phyloP scores from a whole-genome alignment of 352 stramenopile species.

The Blastocystis sp. region DNA sequence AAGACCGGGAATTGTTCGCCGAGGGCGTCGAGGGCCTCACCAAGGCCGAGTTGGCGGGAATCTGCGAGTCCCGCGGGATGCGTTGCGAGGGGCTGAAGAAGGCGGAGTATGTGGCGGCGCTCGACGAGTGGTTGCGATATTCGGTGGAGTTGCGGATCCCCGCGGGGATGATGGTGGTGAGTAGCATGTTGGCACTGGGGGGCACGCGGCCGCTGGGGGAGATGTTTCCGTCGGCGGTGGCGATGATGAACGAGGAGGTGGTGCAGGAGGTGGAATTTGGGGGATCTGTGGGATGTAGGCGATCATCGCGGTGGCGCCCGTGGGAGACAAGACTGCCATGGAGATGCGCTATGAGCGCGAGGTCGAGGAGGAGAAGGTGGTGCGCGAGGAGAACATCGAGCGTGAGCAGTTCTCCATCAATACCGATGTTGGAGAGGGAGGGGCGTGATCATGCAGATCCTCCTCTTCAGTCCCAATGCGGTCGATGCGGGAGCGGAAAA shows the following conservation, averaged over 20 bases:
- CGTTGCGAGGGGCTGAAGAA: conserved; percentile 18
- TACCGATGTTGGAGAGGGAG: background rate
- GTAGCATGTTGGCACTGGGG: conserved; percentile 7
- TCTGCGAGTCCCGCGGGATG: conserved; percentile 34
- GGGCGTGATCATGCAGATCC: background rate
- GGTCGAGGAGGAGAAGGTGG: conserved; percentile 36
- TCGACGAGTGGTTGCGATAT: conserved; percentile 49
- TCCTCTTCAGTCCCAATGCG: conserved; percentile 18
- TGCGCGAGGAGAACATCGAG: conserved; percentile 45
- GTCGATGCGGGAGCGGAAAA: background rate
- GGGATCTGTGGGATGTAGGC: background rate
- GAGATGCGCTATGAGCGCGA: conserved; percentile 47
- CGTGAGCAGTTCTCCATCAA: conserved; percentile 29
- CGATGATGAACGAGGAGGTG: conserved; percentile 48
- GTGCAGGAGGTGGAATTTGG: conserved; percentile 21
- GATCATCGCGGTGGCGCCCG: conserved; percentile 33
- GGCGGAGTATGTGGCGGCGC: background rate
- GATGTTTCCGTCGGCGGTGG: conserved; percentile 24
- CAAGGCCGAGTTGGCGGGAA: background rate
- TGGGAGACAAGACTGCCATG: conserved; percentile 7
- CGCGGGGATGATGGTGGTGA: conserved; percentile 30
- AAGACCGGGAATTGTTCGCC: conserved; percentile 42
- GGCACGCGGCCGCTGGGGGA: conserved; percentile 5
- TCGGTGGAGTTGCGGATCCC: conserved; percentile 31
- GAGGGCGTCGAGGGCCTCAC: conserved; percentile 37